Conservation (phyloP, 108 stramenopile genomes). For the Nannochloropsis oceanica region DNA sequence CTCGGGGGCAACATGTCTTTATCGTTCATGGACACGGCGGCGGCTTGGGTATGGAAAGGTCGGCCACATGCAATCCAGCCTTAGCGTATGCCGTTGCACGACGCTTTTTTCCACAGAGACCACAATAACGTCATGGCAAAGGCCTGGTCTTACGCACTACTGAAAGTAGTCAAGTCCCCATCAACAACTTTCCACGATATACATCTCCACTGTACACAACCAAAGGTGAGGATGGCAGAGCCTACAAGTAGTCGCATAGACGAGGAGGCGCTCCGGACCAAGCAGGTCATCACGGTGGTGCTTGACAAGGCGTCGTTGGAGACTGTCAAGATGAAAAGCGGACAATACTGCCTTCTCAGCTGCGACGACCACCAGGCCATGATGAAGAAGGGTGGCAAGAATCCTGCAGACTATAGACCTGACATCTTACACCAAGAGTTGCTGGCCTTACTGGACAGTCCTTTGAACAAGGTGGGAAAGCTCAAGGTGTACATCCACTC, state of each 20-base stretch:
- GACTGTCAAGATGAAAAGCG: constrained; percentile 86
- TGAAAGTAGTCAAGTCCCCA: no score
- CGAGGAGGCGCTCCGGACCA: not conserved
- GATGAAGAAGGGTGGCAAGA: constrained; percentile 70
- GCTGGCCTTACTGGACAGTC: constrained; percentile 83
- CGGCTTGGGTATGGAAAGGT: no score
- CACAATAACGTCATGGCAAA: no score
- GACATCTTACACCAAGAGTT: constrained; percentile 97
- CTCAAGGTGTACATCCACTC: constrained; percentile 77
- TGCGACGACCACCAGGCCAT: constrained; percentile 87
- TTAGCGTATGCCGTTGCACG: no score
- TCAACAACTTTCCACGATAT: no score
- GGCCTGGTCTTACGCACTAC: no score
- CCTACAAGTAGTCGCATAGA: not conserved
- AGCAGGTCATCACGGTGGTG: constrained; percentile 47
- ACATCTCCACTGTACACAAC: no score
- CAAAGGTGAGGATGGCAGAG: not conserved
- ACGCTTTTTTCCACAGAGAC: no score
- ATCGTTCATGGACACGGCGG: no score
- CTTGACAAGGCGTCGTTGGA: constrained; percentile 88
- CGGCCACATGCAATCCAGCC: no score
- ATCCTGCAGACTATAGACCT: constrained; percentile 79
- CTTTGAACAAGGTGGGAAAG: constrained; percentile 88
- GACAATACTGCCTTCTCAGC: constrained; percentile 81
- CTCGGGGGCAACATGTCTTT: no score